Percentiles rank a stretch among this genome's conserved stretches.
Conservation (phyloP, 2,329 filamentous ascomycete genomes). For the Simplicillium sp. region DNA sequence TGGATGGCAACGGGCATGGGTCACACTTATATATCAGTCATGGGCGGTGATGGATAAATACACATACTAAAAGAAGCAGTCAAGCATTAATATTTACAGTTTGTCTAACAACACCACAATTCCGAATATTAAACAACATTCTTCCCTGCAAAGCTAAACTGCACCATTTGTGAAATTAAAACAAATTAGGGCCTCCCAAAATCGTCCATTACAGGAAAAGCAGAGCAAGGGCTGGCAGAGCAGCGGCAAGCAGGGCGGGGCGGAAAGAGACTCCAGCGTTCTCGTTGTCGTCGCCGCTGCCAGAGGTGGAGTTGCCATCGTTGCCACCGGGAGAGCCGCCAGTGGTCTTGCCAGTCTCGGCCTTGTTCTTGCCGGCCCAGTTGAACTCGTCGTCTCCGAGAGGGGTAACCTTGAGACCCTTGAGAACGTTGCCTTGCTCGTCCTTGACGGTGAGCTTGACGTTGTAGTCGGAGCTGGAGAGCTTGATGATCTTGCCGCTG, state of each 20-base stretch:
- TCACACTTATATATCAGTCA: no score
- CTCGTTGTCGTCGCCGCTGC: constrained; percentile 12
- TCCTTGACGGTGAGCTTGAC: constrained; percentile 37
- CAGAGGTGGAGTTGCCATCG: constrained; percentile 1
- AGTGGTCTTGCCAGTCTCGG: constrained; percentile 20
- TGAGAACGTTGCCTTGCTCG: constrained; percentile 29
- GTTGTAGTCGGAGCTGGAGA: constrained; percentile 52
- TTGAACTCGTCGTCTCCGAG: constrained; percentile 35
- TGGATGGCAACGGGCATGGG: no score
- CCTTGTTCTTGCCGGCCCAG: constrained; percentile 32
- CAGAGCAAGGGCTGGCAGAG: constrained; percentile 22
- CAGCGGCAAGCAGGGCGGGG: constrained; percentile 22
- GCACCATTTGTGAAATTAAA: no score
- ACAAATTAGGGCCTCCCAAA: no score
- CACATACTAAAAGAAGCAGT: no score
- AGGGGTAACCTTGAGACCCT: constrained; percentile 36
- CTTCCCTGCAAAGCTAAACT: no score
- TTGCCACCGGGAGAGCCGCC: constrained; percentile 10
- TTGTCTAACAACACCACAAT: no score
- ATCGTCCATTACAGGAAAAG: constrained; percentile 14
- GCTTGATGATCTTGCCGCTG: constrained; percentile 56
- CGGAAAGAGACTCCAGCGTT: constrained; percentile 17
- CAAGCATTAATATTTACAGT: no score
- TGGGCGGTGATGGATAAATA: no score
- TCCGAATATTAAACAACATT: no score